Evolutionary conservation across 768 basidiomycete species (phyloP).

Genomic region (Lentinula raphanica): DNA sequence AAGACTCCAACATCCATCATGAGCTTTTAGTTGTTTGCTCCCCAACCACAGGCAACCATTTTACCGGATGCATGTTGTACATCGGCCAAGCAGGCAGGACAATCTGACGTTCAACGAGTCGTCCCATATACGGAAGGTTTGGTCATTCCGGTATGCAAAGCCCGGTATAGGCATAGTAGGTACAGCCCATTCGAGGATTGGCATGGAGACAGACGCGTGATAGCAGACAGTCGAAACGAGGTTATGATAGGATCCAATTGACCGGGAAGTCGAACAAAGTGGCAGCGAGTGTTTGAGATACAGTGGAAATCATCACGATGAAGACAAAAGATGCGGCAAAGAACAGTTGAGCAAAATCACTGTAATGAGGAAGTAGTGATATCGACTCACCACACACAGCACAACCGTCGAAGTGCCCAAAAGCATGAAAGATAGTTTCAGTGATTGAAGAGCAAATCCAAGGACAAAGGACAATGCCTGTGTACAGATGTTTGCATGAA

Average conservation of each 20-base stretch:
- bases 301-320: too few species aligned
- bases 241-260: too few species aligned
- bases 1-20: not conserved
- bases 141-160: not conserved
- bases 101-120: slow-evolving; percentile 29
- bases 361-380: not conserved
- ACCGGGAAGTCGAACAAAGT: too few species aligned
- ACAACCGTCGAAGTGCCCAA: slow-evolving; percentile 35
- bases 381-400: slow-evolving; percentile 36
- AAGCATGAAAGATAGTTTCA: slow-evolving; percentile 46
- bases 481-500: not conserved
- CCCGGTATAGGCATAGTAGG: not conserved
- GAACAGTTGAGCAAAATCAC: too few species aligned
- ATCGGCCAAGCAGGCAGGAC: slow-evolving; percentile 68
- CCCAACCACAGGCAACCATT: slow-evolving; percentile 46
- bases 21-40: slow-evolving; percentile 17
- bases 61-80: slow-evolving; percentile 57
- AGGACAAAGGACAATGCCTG: slow-evolving; percentile 52
- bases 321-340: not conserved
- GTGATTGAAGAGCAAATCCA: slow-evolving; percentile 53
- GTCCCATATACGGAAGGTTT: not conserved
- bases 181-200: not conserved
- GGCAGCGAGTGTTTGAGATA: too few species aligned
- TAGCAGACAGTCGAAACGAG: too few species aligned
- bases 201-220: not conserved